A percentile compares a stretch with the other conserved stretches of the same genome.
Evolutionary conservation across 2,329 filamentous ascomycete species (phyloP).

Genomic region (Diaporthe vexans): DNA sequence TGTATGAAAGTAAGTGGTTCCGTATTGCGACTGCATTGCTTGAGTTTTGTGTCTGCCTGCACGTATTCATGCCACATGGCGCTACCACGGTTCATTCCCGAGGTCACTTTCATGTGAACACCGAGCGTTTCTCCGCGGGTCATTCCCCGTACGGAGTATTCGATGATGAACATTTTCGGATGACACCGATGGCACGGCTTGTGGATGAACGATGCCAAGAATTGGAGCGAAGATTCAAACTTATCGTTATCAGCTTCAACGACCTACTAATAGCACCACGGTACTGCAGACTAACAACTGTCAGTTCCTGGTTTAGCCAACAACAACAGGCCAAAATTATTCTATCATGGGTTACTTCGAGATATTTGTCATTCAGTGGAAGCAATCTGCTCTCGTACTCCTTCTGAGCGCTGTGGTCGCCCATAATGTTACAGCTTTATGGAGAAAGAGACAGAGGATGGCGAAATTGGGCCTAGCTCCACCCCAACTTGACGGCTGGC

Average conservation of each 20-base stretch:
- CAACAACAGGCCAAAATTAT: neutral
- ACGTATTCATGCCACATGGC: neutral
- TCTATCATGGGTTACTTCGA: neutral
- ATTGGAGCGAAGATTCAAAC: neutral
- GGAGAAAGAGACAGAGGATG: neutral
- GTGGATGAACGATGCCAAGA: neutral
- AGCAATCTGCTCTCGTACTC: neutral
- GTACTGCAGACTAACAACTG: neutral
- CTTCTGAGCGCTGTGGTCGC: neutral
- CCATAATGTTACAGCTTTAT: neutral
- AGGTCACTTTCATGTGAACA: neutral
- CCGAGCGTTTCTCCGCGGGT: neutral
- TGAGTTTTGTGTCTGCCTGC: neutral
- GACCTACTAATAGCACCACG: neutral
- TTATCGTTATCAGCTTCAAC: neutral
- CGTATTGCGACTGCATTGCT: neutral
- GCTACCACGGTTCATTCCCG: neutral
- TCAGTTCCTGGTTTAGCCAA: neutral
- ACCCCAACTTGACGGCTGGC: neutral
- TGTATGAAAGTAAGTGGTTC: neutral
- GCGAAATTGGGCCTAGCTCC: neutral
- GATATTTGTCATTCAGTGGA: neutral
- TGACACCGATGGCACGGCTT: neutral
- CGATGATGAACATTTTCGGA: neutral
- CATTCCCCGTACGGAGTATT: neutral